Evolutionary conservation across 2,329 filamentous ascomycete species (phyloP), one percentile per base, ranked within the genome.

Genomic region (Cladophialophora immunda): DNA sequence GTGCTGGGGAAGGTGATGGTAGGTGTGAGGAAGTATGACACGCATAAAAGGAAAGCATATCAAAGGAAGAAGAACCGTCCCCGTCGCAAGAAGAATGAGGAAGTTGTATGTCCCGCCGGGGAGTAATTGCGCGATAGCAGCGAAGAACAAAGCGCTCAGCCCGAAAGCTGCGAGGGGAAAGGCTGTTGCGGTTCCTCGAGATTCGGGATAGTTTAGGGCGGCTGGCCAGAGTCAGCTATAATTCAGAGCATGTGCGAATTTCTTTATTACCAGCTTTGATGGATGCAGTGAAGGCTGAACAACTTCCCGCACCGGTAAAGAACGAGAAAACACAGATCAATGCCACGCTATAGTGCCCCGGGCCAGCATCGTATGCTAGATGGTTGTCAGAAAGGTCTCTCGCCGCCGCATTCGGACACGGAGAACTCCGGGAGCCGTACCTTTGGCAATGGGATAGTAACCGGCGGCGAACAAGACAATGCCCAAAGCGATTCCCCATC

Each of bases 101-200:
- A 97, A 94, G 45, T 87, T 86, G 63, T 90, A 90, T 0, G 93
- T 95, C 74, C 96, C 89, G 45, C 93, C 92, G 2, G 92, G 92
- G 75, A 97, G 94, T 47, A 92, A 82, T 55, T 96, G 76, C 25
- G 93, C 92, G 36, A 96, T 80, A 2, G 90, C 85, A 0, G 95
- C 94, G 81, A 97, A 99, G 82, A 98, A 97, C 80, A 99, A 95
- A 62, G 95, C 95, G 77, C 94, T 97, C 65, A 99, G 81, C 2
- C 95, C 95, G 76, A 98, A 98, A 2, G 92, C 94, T 64, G 95
- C 92, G 64, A 98, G 81, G 5, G 95, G 94, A 73, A 98, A 95
- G 1, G 94, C 94, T 5, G 95, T 98, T 5, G 95, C 95, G 3
- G 94, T 97, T 63, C 95, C 95, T 70, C 95, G 88, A 77, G 97